phyloP scores from a whole-genome alignment of 805 yeast species.

The Starmerella bombi region DNA sequence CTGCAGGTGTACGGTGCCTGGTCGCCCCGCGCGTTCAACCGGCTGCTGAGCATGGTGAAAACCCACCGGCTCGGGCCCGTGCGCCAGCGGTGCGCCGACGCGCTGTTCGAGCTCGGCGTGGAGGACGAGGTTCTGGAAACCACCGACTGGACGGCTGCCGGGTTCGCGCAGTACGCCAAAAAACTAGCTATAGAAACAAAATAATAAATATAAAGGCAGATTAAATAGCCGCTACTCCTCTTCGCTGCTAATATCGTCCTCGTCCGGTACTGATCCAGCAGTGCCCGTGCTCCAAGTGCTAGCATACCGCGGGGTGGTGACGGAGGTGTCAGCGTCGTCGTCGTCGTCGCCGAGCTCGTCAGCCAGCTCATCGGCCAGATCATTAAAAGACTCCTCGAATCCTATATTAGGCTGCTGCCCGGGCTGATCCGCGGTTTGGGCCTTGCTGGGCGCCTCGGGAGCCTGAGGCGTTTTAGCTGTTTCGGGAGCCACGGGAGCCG shows the following conservation, averaged over 20 bases:
- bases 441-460: neutral
- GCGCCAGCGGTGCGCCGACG: conserved; percentile 33
- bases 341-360: conserved; percentile 23
- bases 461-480: neutral
- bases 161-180: no score
- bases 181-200: no score
- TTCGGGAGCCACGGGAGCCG: neutral
- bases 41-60: conserved; percentile 24
- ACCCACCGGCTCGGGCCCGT: conserved; percentile 27
- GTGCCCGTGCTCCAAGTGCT: conserved; percentile 10
- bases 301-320: neutral
- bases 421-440: conserved; percentile 1
- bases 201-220: no score
- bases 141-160: conserved; percentile 15
- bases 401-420: conserved; percentile 22
- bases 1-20: conserved; percentile 3
- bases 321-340: conserved; percentile 1
- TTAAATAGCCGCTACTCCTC: conserved; percentile 14
- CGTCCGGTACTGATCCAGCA: conserved; percentile 14
- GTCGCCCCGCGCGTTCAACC: conserved; percentile 14
- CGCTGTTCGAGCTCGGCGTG: conserved; percentile 29
- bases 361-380: conserved; percentile 24
- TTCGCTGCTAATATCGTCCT: conserved; percentile 18
- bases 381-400: conserved; percentile 25
- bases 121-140: conserved; percentile 6